Evolutionary conservation across 2,329 filamentous ascomycete species (phyloP), one percentile per base, ranked within the genome.

Genomic region (Fusarium sp.): DNA sequence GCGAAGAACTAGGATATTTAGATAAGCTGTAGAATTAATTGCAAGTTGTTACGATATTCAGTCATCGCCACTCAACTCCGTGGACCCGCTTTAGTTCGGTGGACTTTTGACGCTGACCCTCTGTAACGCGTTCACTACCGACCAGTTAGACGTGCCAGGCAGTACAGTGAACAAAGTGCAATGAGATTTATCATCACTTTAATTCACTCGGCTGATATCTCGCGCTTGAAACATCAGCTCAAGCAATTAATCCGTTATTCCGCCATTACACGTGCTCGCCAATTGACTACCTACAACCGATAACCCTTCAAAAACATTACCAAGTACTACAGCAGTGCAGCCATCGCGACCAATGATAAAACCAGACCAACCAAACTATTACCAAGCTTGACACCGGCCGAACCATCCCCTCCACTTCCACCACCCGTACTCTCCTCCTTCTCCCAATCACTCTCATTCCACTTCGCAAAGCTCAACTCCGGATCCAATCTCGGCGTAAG

Each of bases 381-480:
- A 2, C 30, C 46, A 8, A 52, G 4, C 37, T 30, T 67, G 1
- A 40, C 40, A 8, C 57, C 58, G 6, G 53, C 28, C 9, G 71
- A 72, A 9, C 57, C 37, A 11, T 42, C 4, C 21, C 6, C 18
- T 46, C 30, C 60, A 37, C 35, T 25, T 10, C 16, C 43, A 15
- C 23, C 21, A 16, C 30, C 21, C 13, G 38, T 23, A 9, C n/a
- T 28, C 2, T 37, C 30, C 18, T 37, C 25, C 19, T 44, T 58
- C 6, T 40, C 52, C 60, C 73, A 75, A 9, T 74, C 61, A 2
- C 61, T 69, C 12, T 60, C 23, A 16, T 80, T 79, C 78, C 78
- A 79, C 54, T 76, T 66, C 16, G 44, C 50, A 60, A 66, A 80
- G 6, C 65, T 72, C 60, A 78, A 43, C 16, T 60, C 64, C 7